Base-by-base conservation (phyloP, 352 stramenopile species). In the Phytopythium ostracodes region DNA sequence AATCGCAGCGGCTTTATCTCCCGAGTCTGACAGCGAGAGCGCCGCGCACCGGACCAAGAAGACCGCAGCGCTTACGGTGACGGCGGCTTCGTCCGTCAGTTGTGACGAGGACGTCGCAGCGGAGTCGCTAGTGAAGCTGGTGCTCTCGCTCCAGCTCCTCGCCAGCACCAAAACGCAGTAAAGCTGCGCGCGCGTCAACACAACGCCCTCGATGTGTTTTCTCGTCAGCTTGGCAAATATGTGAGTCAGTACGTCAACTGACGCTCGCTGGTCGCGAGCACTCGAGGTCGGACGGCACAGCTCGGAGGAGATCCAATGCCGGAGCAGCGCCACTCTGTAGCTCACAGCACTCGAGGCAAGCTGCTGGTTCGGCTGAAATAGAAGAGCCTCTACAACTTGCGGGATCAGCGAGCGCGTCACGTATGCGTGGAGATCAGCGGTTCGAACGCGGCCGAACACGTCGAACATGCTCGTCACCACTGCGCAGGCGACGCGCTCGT, bases 111-210 rank as follows among this genome's bases (percentile, higher is more conserved):
- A 29, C 4, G n/a, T 27, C 3, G 44, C 44, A 29, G n/a, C n/a
- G 3, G 44, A 51, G 44, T 27, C 44, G 44, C 22, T 51, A 22
- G n/a, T 29, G 44, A 31, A 29, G n/a, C 44, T 51, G 17, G 25
- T 56, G 20, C 15, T 40, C n/a, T 38, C 29, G 2, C n/a, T 27
- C 51, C 51, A 56, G 31, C 25, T 42, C 11, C 67, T 73, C 56
- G 71, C 65, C 43, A 79, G 24, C n/a, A 84, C 46, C 27, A 87
- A 59, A 7, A 84, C 33, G 18, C 66, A 69, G 5, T 74, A 44
- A 17, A 84, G 47, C 24, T 87, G 78, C 2, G 47, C 46, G n/a
- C 4, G 1, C 5, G 74, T 66, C 27, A 77, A 60, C 27, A 84
- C 47, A 18, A 22, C 51, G 10, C 72, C 73, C 24, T 73, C 55